Base-by-base conservation (phyloP, 106 monocot species). In the Dioscorea dumetorum region DNA sequence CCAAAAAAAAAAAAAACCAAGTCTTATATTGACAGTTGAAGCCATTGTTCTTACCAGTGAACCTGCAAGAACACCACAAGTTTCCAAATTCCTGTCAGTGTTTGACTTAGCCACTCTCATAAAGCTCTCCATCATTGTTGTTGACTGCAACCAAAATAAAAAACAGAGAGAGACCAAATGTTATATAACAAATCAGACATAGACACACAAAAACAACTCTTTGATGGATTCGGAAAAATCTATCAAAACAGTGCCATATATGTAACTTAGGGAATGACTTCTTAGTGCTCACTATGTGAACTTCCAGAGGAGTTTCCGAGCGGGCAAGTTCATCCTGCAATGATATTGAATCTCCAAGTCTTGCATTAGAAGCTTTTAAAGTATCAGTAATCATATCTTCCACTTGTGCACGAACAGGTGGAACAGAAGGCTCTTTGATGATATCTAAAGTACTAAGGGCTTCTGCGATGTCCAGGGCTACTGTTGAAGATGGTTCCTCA, bases 31-130 rank as follows among this genome's bases (percentile, higher is more conserved):
- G 48, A 49, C 8, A 22, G 1, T 49, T 62, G 33, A 24, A 61
- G 35, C 31, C 58, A 22, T 50, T 33, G 10, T 22, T 74, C 90
- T 91, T 85, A 99, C 99, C 68, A 99, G 87, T 80, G 87, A 90
- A 77, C 99, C 99, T 28, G 99, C 99, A 75, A 99, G 90, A 48
- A 99, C 77, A 63, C 99, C 99, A 76, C 99, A 99, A 33, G 99
- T 99, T 83, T 99, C 92, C 31, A 99, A 72, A 62, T 83, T 83
- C 73, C 77, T 92, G 21, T 74, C 64, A 35, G 99, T 99, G 63
- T 93, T 99, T 74, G 90, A 87, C 67, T 93, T 90, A 3, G 93
- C 99, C 50, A 99, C 6, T 58, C 87, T 90, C 82, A 99, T 66
- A 61, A 99, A 99, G 64, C 63, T 76, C 35, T 99, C 99, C 99